Evolutionary conservation across 2,329 filamentous ascomycete genomes (phyloP), one percentile per base, ranked within the genome.

Genomic region (Ceratocystis smalleyi): DNA sequence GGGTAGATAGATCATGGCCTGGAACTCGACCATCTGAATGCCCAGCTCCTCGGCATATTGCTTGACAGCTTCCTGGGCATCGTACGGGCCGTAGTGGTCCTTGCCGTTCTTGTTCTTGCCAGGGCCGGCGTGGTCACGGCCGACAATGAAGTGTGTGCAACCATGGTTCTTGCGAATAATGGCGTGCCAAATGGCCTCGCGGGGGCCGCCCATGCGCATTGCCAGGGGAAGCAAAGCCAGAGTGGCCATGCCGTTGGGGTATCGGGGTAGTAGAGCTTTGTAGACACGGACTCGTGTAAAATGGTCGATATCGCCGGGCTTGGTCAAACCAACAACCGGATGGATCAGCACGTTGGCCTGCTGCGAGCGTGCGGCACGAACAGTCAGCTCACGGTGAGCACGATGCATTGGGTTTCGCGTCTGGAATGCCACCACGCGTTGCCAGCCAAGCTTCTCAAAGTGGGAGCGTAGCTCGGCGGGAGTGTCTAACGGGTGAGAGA

Each of bases 141-240:
- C 94, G 69, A 99, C 91, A 71, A 99, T 99, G 81, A 99, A 99
- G 82, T 99, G 94, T 17, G 94, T 97, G 59, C 92, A 91, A 72
- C 94, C 94, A 79, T 96, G 91, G 78, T 99, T 99, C 86, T 97
- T 99, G 74, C 94, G 91, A 81, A 99, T 99, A 72, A 99, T 96
- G 73, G 94, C 94, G 81, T 99, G 94, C 94, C 94, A 99, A 78
- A 99, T 91, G 70, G 94, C 94, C 81, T 99, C 94, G 70, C 94
- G 89, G 68, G 94, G 94, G 71, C 94, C 94, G 73, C 91, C 94
- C 94, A 99, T 99, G 74, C 94, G 88, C 94, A 99, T 99, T 71
- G 94, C 94, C 69, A 99, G 83, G 66, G 91, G 91, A 64, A 99
- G 83, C 51, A 99, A 89, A 76, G 91, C 92, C 69, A 99, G 84